These are phyloP conservation scores for Podila epigama DNA, from an alignment of 192 early-diverging fungal genomes.

Conservation along the genomic window DNA sequence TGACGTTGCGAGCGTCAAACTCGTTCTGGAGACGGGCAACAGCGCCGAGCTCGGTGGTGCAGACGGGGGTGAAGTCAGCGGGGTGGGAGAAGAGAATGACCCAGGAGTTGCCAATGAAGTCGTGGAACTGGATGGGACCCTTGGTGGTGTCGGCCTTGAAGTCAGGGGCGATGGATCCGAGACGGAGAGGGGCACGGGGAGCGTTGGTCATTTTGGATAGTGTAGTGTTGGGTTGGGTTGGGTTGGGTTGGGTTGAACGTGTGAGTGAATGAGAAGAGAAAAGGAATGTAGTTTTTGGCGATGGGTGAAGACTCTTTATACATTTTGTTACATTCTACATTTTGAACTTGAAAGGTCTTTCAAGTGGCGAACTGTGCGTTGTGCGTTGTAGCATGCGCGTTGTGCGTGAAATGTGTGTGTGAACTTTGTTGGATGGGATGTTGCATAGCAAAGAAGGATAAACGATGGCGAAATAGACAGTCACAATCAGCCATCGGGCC, in stretches of 20 bases:
- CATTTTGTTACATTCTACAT: no score
- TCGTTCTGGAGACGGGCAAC: slow-evolving; percentile 83
- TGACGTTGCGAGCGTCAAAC: slow-evolving; percentile 83
- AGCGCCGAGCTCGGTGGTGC: slow-evolving; percentile 96
- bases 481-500: no score
- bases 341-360: no score
- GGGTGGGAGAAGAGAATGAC: slow-evolving; percentile 98
- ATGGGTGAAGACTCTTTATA: no score
- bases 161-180: slow-evolving; percentile 59
- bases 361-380: no score
- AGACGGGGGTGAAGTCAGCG: slow-evolving; percentile 96
- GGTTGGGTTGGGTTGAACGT: not conserved
- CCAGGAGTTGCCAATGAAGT: slow-evolving; percentile 87
- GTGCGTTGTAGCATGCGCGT: no score
- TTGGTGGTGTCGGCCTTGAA: slow-evolving; percentile 89
- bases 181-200: slow-evolving; percentile 37
- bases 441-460: no score
- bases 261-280: not conserved
- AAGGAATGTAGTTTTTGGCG: no score
- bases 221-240: not conserved
- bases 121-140: slow-evolving; percentile 92
- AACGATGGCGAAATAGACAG: no score
- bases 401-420: no score
- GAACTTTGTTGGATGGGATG: no score
- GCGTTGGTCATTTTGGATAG: not conserved